Base-by-base conservation (phyloP, 495 filamentous ascomycete species). In the Astrocystis sublimbata region DNA sequence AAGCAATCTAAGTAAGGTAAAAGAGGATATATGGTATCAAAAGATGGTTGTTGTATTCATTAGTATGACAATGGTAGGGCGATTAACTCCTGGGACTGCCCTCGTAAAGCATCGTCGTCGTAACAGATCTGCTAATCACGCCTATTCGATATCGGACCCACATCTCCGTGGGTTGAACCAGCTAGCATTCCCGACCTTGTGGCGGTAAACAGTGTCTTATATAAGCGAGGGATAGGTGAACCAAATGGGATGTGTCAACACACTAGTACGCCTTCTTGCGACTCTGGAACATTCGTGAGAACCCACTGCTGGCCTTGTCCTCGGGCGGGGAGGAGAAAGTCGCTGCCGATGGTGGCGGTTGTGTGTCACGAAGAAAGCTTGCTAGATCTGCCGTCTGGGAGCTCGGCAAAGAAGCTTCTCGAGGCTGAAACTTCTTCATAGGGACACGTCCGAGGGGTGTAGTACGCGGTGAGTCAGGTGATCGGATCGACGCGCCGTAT, bases 361-460 rank as follows among this genome's bases (percentile, higher is more conserved):
- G 90, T 23, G 88, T 89, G 61, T 87, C 88, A 41, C 83, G 85
- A 13, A 97, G 75, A 72, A 96, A 96, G 64, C 90, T 88, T 2
- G 92, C 91, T 56, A 96, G 74, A 31, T 92, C 91, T 41, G 84
- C 85, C 3, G 89, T 92, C 79, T 63, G 65, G 63, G 61, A 61
- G 60, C 41, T 75, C 52, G 23, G 69, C 54, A 75, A 75, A 7
- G 75, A 69, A 8, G 82, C 75, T 15, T 85, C 82, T 30, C 82
- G 74, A 4, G 83, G 76, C 66, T 83, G 78, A 56, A 80, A 83
- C 55, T 68, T 81, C 72, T 80, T 85, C 76, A 82, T 81, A 36
- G 75, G 72, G 43, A 76, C 79, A 45, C 78, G 69, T 43, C 67
- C 69, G 55, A 46, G 62, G 13, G 62, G 62, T 23, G 46, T 50